Percentiles rank a stretch among this genome's conserved stretches.
Conservation (phyloP, 768 basidiomycete genomes). For the Pulveroboletus ravenelii region DNA sequence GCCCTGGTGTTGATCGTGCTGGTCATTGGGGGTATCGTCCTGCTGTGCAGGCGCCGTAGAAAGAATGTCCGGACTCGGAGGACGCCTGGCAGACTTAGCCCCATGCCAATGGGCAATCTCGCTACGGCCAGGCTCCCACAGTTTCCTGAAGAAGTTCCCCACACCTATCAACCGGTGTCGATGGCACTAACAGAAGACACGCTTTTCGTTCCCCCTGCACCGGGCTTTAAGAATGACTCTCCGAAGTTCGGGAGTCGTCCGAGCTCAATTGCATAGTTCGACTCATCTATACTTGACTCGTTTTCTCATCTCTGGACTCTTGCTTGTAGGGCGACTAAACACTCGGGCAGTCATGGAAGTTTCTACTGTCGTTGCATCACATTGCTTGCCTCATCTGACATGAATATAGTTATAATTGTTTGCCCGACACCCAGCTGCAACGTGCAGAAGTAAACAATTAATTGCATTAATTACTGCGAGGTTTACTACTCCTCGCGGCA, state of each 20-base stretch:
- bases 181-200: slow-evolving; percentile 45
- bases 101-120: slow-evolving; percentile 51
- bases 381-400: slow-evolving; percentile 11
- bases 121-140: slow-evolving; percentile 29
- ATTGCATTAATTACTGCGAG: slow-evolving; percentile 20
- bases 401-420: background rate
- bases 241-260: slow-evolving; percentile 35
- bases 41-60: slow-evolving; percentile 48
- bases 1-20: slow-evolving; percentile 62
- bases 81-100: slow-evolving; percentile 44
- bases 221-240: slow-evolving; percentile 45
- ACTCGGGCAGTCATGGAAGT: slow-evolving; percentile 2
- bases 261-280: slow-evolving; percentile 36
- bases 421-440: background rate
- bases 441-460: slow-evolving; percentile 8
- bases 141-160: slow-evolving; percentile 38
- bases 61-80: slow-evolving; percentile 34
- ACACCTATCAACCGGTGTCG: slow-evolving; percentile 71
- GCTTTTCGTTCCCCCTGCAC: slow-evolving; percentile 49
- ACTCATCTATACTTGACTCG: background rate
- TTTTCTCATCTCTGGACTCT: slow-evolving; percentile 3
- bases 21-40: slow-evolving; percentile 46
- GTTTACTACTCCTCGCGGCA: slow-evolving; percentile 23
- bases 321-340: slow-evolving; percentile 1
- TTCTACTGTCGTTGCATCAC: slow-evolving; percentile 1